Percentiles rank a stretch among this genome's conserved stretches.
Evolutionary conservation across 2,329 filamentous ascomycete genomes (phyloP).

Genomic region (Penicillium sp.): DNA sequence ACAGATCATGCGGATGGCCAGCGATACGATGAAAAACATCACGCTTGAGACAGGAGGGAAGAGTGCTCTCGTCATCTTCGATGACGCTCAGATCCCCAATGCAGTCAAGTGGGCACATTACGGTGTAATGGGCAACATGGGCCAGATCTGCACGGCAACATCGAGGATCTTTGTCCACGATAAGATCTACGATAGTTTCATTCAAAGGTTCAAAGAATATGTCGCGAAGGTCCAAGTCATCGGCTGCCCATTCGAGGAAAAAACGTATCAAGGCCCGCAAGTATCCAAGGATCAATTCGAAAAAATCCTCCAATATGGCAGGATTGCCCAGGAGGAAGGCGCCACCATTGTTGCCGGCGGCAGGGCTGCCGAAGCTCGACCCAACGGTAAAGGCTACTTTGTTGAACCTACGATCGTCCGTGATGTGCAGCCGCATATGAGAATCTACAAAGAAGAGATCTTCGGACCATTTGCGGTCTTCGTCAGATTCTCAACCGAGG

Average conservation of each 20-base stretch:
- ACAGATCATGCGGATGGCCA: background rate
- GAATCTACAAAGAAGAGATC: constrained; percentile 14
- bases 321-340: background rate
- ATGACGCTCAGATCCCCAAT: background rate
- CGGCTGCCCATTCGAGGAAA: background rate
- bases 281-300: background rate
- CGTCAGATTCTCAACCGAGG: background rate
- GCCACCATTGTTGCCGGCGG: background rate
- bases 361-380: background rate
- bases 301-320: background rate
- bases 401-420: constrained; percentile 12
- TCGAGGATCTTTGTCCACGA: background rate
- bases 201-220: background rate
- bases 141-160: background rate
- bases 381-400: constrained; percentile 6
- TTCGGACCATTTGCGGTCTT: constrained; percentile 10
- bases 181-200: background rate
- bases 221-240: background rate
- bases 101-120: background rate
- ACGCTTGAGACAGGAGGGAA: background rate
- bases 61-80: background rate
- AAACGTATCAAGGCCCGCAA: background rate
- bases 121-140: background rate
- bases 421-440: constrained; percentile 7
- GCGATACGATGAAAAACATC: background rate